Evolutionary conservation across 1,139 yeast genomes (phyloP).

Genomic region (Wickerhamiella pararugosa): DNA sequence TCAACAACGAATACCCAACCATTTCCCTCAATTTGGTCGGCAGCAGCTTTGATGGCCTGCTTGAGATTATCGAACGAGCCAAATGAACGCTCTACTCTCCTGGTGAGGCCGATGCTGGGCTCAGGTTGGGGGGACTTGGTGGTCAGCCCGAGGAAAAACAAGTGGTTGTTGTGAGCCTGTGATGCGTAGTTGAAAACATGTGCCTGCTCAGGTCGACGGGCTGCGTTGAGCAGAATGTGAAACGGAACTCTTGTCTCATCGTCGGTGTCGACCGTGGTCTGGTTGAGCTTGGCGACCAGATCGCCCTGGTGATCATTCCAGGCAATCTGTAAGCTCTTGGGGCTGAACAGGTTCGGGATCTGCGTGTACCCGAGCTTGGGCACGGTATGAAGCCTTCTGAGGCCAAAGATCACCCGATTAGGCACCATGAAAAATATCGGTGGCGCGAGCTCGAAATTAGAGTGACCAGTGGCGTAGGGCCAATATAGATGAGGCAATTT

Average conservation of each 20-base stretch:
- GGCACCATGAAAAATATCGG: too few species aligned
- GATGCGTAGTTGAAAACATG: constrained; percentile 76
- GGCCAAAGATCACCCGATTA: too few species aligned
- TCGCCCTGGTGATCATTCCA: constrained; percentile 73
- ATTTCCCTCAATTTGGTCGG: constrained; percentile 44
- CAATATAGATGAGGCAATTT: too few species aligned
- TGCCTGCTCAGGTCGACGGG: constrained; percentile 53
- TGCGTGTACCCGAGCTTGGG: constrained; percentile 27
- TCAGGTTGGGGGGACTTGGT: constrained; percentile 12
- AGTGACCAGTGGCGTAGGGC: too few species aligned
- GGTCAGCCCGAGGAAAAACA: constrained; percentile 57
- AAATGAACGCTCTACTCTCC: constrained; percentile 26
- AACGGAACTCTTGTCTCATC: constrained; percentile 67
- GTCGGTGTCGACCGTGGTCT: constrained; percentile 52
- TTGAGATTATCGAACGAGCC: constrained; percentile 40
- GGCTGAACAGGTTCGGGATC: constrained; percentile 55
- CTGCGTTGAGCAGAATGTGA: constrained; percentile 59
- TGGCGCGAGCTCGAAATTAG: too few species aligned
- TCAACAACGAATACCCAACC: constrained; percentile 91
- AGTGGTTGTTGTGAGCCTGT: constrained; percentile 84
- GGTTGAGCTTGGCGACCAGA: constrained; percentile 53
- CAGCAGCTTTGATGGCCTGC: constrained; percentile 38
- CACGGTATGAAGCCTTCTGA: constrained; percentile 5
- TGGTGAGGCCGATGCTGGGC: constrained; percentile 20
- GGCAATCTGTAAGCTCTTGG: constrained; percentile 51